phyloP scores from a whole-genome alignment of 1,284 basidiomycete species.

The Moesziomyces globuligerus region DNA sequence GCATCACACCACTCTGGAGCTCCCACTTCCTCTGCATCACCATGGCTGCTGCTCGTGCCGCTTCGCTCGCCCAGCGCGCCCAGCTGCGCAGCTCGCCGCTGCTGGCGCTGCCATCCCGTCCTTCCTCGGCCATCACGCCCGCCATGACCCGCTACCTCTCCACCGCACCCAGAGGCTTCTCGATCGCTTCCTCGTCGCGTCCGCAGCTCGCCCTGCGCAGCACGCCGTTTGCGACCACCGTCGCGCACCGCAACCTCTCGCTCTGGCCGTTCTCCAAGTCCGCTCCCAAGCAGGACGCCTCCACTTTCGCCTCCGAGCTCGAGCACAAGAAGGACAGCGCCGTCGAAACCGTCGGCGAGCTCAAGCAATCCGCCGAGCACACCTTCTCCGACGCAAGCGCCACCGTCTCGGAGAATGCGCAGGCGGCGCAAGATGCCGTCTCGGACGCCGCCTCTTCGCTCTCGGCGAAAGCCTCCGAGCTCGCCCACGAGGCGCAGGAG shows the following conservation, averaged over 20 bases:
- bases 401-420: constrained; percentile 7
- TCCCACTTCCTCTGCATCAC: constrained; percentile 1
- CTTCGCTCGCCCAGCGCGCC: constrained; percentile 25
- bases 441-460: constrained; percentile 24
- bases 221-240: constrained; percentile 21
- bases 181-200: constrained; percentile 17
- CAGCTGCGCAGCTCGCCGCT: constrained; percentile 21
- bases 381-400: constrained; percentile 12
- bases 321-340: constrained; percentile 18
- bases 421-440: constrained; percentile 10
- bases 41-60: constrained; percentile 26
- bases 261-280: constrained; percentile 19
- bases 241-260: constrained; percentile 20
- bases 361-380: constrained; percentile 7
- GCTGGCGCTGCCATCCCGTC: constrained; percentile 15
- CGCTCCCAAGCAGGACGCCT: not conserved
- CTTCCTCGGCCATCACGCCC: constrained; percentile 1
- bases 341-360: constrained; percentile 5
- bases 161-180: constrained; percentile 8
- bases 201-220: constrained; percentile 20
- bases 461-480: constrained; percentile 16
- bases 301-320: constrained; percentile 9
- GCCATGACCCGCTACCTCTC: not conserved
- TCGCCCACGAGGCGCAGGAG: constrained; percentile 16
- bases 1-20: too few relatives aligned